Base-by-base conservation (phyloP, 129 eudicot species). In the Rutidosis leptorrhynchoides region DNA sequence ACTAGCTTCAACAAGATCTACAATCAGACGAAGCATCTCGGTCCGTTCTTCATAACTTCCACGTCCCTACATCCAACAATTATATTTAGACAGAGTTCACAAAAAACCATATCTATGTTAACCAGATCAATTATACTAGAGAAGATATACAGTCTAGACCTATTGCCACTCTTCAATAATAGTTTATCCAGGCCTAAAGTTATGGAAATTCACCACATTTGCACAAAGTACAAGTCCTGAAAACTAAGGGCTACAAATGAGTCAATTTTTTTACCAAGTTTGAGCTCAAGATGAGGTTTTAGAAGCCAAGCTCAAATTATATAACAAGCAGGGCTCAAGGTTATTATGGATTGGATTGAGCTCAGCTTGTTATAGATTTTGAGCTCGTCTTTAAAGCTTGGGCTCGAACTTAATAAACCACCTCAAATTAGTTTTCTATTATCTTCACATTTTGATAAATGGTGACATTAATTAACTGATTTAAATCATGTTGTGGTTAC, bases 1-100 rank as follows among this genome's bases (percentile, higher is more conserved):
- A 83, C 96, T 93, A 25, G 98, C 98, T 79, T 93, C 98, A 19
- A 93, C 98, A 72, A 93, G 96, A 83, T 93, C 98, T 55, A 88
- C 98, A 76, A 93, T 77, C 67, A 88, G 82, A 24, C 87, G 89
- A 20, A 93, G 94, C 98, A 93, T 93, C 74, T 93, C 96, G 5
- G 92, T 86, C 25, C 98, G 85, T 78, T 93, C 98, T 80, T 93
- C 98, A 62, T 93, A 93, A 77, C 98, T 88, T 68, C 98, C 98
- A 76, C 96, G 79, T 58, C 98, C 98, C 98, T 93, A 78, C 71
- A 73, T 68, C 25, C 42, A 67, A 65, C 12, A 24, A 37, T n/a
- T 33, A 62, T 22, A 64, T 48, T 64, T 37, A 8, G 33, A 23
- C 30, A 54, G 21, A 67, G 28, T 33, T 29, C 40, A 57, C 16